These are phyloP conservation scores for Fraxinus sp. DNA, from an alignment of 305 asterid species.

Conservation along the genomic window DNA sequence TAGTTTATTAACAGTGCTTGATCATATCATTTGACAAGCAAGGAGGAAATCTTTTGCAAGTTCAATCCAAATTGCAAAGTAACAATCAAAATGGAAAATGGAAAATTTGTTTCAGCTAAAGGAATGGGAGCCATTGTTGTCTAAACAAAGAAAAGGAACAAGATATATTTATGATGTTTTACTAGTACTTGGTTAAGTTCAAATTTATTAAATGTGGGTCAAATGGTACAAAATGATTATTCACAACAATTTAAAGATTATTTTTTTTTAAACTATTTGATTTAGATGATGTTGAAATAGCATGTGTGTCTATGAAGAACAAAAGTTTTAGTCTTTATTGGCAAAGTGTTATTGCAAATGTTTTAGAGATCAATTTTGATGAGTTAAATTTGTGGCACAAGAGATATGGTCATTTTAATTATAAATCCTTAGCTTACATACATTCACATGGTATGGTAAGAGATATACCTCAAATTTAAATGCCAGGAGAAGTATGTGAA, in stretches of 20 bases:
- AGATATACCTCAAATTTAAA: no score
- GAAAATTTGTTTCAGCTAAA: background rate
- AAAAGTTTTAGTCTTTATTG: background rate
- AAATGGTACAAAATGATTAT: background rate
- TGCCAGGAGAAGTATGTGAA: no score
- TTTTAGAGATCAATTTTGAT: background rate
- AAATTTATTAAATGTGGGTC: background rate
- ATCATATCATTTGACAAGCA: no score
- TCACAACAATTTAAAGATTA: background rate
- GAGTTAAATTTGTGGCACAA: no score
- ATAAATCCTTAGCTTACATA: no score
- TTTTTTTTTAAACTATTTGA: background rate
- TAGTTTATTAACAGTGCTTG: background rate
- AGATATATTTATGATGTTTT: background rate
- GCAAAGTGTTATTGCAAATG: background rate
- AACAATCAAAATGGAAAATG: background rate
- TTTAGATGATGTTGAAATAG: background rate
- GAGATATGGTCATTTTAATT: no score
- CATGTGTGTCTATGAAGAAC: background rate
- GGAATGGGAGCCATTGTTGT: no score
- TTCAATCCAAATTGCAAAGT: no score
- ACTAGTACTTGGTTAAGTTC: background rate
- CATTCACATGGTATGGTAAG: no score
- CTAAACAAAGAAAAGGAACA: background rate
- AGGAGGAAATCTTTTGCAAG: no score